phyloP scores from a whole-genome alignment of 768 basidiomycete genomes.

The Rhizopogon vinicolor region DNA sequence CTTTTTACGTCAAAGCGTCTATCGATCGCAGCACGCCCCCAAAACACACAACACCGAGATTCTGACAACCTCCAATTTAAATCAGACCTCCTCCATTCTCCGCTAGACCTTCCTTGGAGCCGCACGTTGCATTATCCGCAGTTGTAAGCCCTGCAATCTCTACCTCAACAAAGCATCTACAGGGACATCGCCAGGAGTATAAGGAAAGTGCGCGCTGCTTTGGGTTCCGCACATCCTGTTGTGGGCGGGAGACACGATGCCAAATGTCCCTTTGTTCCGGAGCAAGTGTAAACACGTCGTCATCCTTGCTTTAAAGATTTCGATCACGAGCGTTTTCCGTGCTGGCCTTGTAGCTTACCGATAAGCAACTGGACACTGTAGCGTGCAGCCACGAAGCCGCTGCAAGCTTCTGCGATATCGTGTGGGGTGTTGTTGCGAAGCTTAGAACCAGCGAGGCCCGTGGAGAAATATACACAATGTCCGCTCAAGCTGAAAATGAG shows the following conservation, averaged over 20 bases:
- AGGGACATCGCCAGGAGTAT: slow-evolving; percentile 8
- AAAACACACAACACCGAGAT: slow-evolving; percentile 17
- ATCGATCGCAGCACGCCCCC: slow-evolving; percentile 28
- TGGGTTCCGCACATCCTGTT: slow-evolving; percentile 28
- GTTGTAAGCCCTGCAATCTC: slow-evolving; percentile 30
- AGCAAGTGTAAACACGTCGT: slow-evolving; percentile 17
- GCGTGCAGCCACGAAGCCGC: slow-evolving; percentile 6
- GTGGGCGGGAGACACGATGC: slow-evolving; percentile 28
- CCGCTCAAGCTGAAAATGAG: neutral
- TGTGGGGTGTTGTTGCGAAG: slow-evolving; percentile 15
- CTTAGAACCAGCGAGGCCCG: slow-evolving; percentile 9
- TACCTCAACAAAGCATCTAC: slow-evolving; percentile 24
- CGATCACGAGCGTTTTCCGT: slow-evolving; percentile 21
- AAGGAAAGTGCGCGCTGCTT: slow-evolving; percentile 18
- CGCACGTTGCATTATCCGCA: slow-evolving; percentile 24
- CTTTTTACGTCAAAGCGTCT: slow-evolving; percentile 13
- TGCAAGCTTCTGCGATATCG: slow-evolving; percentile 7
- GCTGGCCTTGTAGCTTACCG: slow-evolving; percentile 2
- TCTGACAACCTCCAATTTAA: neutral
- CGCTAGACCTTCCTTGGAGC: slow-evolving; percentile 16
- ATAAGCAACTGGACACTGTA: slow-evolving; percentile 5
- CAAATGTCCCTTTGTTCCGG: slow-evolving; percentile 21
- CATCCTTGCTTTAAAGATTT: slow-evolving; percentile 33
- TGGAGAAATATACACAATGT: slow-evolving; percentile 4
- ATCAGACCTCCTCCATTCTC: slow-evolving; percentile 21